Evolutionary conservation across 495 filamentous ascomycete genomes (phyloP).

Genomic region (Pyrenula aspistea): DNA sequence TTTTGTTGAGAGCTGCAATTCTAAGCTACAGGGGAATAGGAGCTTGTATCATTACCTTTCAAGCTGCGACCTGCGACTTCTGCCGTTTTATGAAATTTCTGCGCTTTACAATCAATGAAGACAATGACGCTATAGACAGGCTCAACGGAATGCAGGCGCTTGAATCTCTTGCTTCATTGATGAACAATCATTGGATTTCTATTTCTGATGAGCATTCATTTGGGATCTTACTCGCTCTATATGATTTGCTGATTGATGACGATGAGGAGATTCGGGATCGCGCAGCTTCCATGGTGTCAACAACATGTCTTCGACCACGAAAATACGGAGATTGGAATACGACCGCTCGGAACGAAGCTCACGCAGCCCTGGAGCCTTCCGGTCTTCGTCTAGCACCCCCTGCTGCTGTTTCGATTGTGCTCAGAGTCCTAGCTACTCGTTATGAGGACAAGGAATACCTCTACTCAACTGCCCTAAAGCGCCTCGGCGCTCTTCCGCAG

Average conservation of each 20-base stretch:
- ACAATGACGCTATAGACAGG: background rate
- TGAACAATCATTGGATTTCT: background rate
- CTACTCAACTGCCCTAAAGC: background rate
- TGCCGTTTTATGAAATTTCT: background rate
- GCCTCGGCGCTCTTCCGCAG: background rate
- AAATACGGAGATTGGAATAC: slow-evolving; percentile 23
- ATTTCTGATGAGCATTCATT: background rate
- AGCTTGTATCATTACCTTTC: background rate
- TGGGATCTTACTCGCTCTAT: slow-evolving; percentile 34
- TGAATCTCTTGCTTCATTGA: slow-evolving; percentile 7
- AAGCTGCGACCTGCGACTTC: background rate
- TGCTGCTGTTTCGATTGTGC: background rate
- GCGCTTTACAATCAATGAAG: background rate
- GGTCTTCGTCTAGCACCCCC: background rate
- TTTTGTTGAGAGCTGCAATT: background rate
- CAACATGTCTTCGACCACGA: slow-evolving; percentile 3
- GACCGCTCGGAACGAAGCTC: background rate
- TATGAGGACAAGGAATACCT: background rate
- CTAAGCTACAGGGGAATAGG: background rate
- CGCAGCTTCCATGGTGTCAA: slow-evolving; percentile 40
- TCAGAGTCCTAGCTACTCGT: background rate
- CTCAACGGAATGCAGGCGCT: background rate
- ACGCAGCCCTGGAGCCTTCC: background rate
- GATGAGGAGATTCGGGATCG: slow-evolving; percentile 73
- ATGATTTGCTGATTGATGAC: slow-evolving; percentile 70